Evolutionary conservation across 2,329 filamentous ascomycete genomes (phyloP).

Genomic region (Samsoniella hepiali): DNA sequence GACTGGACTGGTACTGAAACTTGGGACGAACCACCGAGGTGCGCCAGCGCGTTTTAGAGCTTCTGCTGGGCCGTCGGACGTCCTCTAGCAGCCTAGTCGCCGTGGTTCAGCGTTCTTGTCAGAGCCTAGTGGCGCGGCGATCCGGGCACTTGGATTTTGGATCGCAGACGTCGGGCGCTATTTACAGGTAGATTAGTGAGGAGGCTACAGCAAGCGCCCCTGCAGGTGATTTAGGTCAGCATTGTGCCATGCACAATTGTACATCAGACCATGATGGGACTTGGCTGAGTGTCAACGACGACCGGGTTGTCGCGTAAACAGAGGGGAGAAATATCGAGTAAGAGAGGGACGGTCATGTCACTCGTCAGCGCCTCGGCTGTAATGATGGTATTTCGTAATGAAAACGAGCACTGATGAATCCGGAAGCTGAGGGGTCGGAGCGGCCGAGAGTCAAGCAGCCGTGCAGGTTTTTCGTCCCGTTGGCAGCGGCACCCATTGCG

Average conservation of each 20-base stretch:
- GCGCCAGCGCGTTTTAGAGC: not conserved
- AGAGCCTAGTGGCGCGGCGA: constrained; percentile 8
- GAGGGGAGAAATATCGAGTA: not conserved
- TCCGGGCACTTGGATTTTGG: constrained; percentile 9
- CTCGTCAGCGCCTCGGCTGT: not conserved
- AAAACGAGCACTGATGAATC: not conserved
- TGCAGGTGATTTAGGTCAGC: constrained; percentile 1
- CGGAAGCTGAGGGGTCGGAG: constrained; percentile 1
- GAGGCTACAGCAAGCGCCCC: constrained; percentile 8
- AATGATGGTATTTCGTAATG: not conserved
- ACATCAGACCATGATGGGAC: not conserved
- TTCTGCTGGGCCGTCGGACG: not conserved
- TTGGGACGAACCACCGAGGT: constrained; percentile 15
- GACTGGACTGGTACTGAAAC: constrained; percentile 2
- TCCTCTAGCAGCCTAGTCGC: not conserved
- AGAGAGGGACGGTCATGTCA: not conserved
- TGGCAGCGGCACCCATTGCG: not conserved
- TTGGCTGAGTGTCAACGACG: not conserved
- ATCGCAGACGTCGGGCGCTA: constrained; percentile 4
- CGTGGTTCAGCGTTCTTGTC: not conserved
- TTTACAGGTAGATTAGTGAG: not conserved
- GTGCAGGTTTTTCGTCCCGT: constrained; percentile 7
- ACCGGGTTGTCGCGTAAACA: not conserved
- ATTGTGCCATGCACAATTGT: not conserved
- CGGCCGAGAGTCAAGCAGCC: not conserved